phyloP scores from a whole-genome alignment of 169 alveolate genomes.

The Miamiensis avidus region DNA sequence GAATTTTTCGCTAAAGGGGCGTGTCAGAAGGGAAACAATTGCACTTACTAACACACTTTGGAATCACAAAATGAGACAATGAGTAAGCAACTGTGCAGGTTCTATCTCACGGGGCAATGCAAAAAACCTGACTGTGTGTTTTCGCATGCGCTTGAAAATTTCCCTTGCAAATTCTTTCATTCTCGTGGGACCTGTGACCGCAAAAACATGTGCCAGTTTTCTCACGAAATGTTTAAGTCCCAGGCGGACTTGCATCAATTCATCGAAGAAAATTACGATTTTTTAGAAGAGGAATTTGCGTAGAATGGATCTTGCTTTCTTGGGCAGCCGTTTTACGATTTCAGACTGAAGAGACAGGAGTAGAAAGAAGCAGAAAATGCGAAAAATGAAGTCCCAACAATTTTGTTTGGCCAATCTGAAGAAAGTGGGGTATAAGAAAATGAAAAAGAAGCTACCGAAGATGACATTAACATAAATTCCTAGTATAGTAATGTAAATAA shows the following conservation, averaged over 20 bases:
- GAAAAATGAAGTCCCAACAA: background rate
- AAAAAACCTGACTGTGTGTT: background rate
- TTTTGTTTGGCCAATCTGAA: background rate
- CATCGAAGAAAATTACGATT: background rate
- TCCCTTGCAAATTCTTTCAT: background rate
- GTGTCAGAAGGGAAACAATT: background rate
- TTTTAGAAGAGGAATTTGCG: background rate
- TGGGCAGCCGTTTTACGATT: background rate
- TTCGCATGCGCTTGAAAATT: background rate
- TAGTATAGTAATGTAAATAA: no score
- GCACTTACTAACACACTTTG: background rate
- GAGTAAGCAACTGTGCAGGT: background rate
- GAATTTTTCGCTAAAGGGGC: background rate
- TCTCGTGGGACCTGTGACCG: background rate
- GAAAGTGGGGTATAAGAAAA: background rate
- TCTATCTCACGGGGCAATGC: background rate
- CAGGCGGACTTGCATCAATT: background rate
- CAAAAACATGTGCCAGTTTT: background rate
- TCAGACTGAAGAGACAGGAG: no score
- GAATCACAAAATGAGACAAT: background rate
- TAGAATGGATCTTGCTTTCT: background rate
- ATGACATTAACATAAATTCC: no score
- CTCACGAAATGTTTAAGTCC: background rate
- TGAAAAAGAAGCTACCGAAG: background rate
- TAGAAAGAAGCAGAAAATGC: background rate